Base-by-base conservation (phyloP, 495 filamentous ascomycete species). In the Hypoxylon lienhwacheense region DNA sequence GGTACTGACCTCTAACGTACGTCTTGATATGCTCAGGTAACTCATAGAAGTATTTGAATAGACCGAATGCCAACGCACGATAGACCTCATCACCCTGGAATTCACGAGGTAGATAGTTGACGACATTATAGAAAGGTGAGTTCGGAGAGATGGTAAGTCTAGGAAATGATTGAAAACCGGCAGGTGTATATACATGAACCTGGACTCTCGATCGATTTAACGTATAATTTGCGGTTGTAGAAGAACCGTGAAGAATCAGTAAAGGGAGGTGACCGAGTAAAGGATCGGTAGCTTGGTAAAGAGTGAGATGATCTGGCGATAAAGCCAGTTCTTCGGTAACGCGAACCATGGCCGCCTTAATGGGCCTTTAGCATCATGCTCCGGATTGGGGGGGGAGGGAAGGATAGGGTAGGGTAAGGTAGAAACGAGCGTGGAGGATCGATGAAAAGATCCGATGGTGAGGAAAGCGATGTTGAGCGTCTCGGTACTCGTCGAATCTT, bases 41-140 rank as follows among this genome's bases (percentile, higher is more conserved):
- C 67, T 96, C 91, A 24, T 80, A 79, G 59, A 96, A 97, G 73
- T 97, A 99, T 66, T 92, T 97, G 66, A 89, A 78, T 66, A 97
- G 76, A 40, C 88, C 87, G 67, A 97, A 91, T 26, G 93, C 93
- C 32, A 99, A 77, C 1, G 87, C 93, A 12, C 93, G 85, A 69
- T 83, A 89, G 25, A 96, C 73, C 66, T 95, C 91, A 67, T 96
- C 89, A 31, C 91, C 92, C 76, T 97, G 93, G 69, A 88, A 88
- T 63, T 95, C 91, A 48, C 88, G 84, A 16, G 95, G 89, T n/a
- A 99, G 80, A 66, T 95, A 83, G 65, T 87, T 85, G 65, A 98
- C 91, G 22, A 90, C 91, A 49, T 84, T 82, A 68, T 97, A 98
- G 53, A 95, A 83, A n/a, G 93, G 85, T n/a, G 92, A 95, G 48